Conservation (phyloP, 2,329 filamentous ascomycete genomes). For the Metarhizium humberi region DNA sequence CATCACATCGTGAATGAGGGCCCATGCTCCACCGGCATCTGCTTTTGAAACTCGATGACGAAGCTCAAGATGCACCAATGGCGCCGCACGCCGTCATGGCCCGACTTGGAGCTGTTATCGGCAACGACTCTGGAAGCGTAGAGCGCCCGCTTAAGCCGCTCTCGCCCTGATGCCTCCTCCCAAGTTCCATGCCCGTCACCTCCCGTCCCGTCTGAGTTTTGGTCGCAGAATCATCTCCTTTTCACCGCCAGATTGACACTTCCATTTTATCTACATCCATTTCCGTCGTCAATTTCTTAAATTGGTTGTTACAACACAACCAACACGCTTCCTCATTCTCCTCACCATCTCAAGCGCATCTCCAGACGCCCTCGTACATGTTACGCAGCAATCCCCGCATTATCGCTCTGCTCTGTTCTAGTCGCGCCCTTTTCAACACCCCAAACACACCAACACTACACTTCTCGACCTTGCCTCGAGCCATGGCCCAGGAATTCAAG, state of each 20-base stretch:
- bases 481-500: constrained; percentile 51
- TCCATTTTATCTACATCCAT: too few relatives aligned
- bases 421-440: background rate
- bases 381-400: background rate
- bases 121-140: too few relatives aligned
- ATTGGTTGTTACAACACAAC: too few relatives aligned
- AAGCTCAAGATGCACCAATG: background rate
- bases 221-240: too few relatives aligned
- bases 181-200: too few relatives aligned
- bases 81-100: background rate
- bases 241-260: too few relatives aligned
- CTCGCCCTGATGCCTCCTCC: too few relatives aligned
- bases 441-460: background rate
- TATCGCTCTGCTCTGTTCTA: background rate
- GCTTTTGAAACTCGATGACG: background rate
- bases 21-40: too few relatives aligned
- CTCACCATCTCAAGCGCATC: background rate
- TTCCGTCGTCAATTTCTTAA: too few relatives aligned
- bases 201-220: too few relatives aligned
- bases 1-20: constrained; percentile 4
- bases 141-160: too few relatives aligned
- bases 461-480: constrained; percentile 19
- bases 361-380: constrained; percentile 4
- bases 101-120: background rate
- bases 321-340: too few relatives aligned